Evolutionary conservation across 208 protist species (phyloP), one percentile per base, ranked within the genome.

Genomic region (Trypanosoma vivax): DNA sequence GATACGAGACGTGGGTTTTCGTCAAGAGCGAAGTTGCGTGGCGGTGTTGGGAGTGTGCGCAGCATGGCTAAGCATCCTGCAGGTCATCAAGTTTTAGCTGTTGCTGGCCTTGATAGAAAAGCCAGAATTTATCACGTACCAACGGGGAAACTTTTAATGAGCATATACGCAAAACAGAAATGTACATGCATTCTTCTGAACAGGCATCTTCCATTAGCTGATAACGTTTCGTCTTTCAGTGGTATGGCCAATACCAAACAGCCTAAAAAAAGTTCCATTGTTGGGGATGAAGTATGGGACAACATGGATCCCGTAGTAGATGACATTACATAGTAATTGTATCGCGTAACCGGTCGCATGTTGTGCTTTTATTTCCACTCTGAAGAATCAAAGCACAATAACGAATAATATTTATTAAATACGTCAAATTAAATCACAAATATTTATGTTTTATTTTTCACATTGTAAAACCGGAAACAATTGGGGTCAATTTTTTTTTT

Each of bases 221-320:
- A 91, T 41, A 77, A 83, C 30, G 75, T 77, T 2, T 29, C 66
- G 18, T 75, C 71, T 16, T 91, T 72, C 43, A 91, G 74, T 29
- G 70, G 65, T 21, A 68, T 86, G 19, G 65, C 76, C 21, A 91
- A 88, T 55, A 48, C 49, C 7, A 91, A 91, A 50, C 69, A 79
- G 38, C 79, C 83, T 3, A 71, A 69, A 54, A 88, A 83, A 41
- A 60, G 51, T 6, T 54, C 58, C 16, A 66, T 65, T 2, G 49
- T 91, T n/a, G 79, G 83, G 21, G 77, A 87, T 56, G 70, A 83
- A 42, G 42, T 91, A 1, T 91, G 83, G 79, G 83, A 91, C 56
- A 78, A 86, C 51, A 91, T 91, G 83, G 83, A 91, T 60, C 83
- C 83, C 23, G 75, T 91, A 5, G 49, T 86, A 6, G 83, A 91